These are phyloP conservation scores for Penicillium sp. DNA, from an alignment of 2,329 filamentous ascomycete species.

Conservation along the genomic window DNA sequence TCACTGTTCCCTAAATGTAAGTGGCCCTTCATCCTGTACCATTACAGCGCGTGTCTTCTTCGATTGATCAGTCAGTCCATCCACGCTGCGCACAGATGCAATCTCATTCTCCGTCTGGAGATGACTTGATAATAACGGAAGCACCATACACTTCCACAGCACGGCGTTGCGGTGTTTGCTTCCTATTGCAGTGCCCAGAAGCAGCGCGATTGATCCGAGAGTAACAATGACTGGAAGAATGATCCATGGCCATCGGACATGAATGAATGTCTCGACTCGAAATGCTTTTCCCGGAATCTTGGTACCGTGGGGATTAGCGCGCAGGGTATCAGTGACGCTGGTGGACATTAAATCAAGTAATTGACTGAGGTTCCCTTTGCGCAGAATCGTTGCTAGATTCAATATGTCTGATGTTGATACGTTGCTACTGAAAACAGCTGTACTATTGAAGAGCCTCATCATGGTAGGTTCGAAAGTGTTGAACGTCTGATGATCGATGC, in stretches of 20 bases:
- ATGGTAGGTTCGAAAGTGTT: background rate
- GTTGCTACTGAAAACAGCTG: background rate
- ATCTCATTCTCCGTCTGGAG: too few relatives aligned
- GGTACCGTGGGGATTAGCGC: slow-evolving; percentile 10
- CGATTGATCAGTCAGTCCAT: too few relatives aligned
- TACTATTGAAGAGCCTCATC: background rate
- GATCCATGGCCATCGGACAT: slow-evolving; percentile 35
- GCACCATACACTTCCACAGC: slow-evolving; percentile 1
- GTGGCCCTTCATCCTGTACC: too few relatives aligned
- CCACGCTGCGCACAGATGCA: too few relatives aligned
- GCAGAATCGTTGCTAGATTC: background rate
- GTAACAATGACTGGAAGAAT: slow-evolving; percentile 24
- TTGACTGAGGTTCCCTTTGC: background rate
- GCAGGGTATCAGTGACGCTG: slow-evolving; percentile 17
- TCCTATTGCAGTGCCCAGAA: slow-evolving; percentile 15
- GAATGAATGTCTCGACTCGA: slow-evolving; percentile 25
- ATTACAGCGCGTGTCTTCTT: too few relatives aligned
- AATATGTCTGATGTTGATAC: background rate
- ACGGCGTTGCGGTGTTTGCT: background rate
- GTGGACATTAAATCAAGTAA: slow-evolving; percentile 9
- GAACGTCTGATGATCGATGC: too few relatives aligned
- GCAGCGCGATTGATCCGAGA: slow-evolving; percentile 18
- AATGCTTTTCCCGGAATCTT: slow-evolving; percentile 19
- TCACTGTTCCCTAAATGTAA: too few relatives aligned
- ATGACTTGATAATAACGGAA: background rate